phyloP scores from a whole-genome alignment of 495 filamentous ascomycete genomes.

The Hypomontagnella submonticulosa region DNA sequence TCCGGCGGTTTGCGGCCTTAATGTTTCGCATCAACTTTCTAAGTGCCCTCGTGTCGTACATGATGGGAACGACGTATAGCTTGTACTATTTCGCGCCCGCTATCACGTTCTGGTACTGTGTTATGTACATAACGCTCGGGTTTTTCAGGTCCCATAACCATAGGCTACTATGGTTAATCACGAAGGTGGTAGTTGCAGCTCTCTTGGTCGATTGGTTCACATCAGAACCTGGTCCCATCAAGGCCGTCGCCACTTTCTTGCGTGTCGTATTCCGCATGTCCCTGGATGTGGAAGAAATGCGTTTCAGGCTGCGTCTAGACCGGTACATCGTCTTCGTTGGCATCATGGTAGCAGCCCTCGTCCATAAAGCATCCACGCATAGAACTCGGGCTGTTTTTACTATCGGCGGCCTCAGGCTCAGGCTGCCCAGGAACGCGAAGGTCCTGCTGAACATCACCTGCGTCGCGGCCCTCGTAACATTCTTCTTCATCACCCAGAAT shows the following conservation, averaged over 20 bases:
- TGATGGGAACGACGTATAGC: constrained; percentile 67
- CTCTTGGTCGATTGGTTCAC: constrained; percentile 56
- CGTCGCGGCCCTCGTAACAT: constrained; percentile 44
- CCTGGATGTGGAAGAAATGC: constrained; percentile 45
- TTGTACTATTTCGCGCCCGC: constrained; percentile 71
- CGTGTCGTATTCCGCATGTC: constrained; percentile 50
- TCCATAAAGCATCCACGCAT: constrained; percentile 32
- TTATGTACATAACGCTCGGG: constrained; percentile 63
- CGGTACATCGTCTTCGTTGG: constrained; percentile 45
- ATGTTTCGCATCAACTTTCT: constrained; percentile 68
- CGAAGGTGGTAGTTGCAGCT: constrained; percentile 62
- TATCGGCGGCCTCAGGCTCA: constrained; percentile 8
- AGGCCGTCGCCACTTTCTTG: constrained; percentile 53
- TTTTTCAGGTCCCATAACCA: constrained; percentile 54
- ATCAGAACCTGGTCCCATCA: constrained; percentile 56
- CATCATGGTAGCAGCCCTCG: constrained; percentile 31
- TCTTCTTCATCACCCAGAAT: constrained; percentile 48
- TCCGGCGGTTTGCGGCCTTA: constrained; percentile 59
- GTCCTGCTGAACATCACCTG: constrained; percentile 22
- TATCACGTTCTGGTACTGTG: constrained; percentile 70
- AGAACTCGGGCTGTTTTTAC: constrained; percentile 16
- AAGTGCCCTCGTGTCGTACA: constrained; percentile 62
- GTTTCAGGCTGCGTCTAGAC: constrained; percentile 37
- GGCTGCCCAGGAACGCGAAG: neutral
- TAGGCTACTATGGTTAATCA: constrained; percentile 54